Percentiles rank a stretch among this genome's conserved stretches.
Conservation (phyloP, 495 filamentous ascomycete species). For the Penicillium lividum region DNA sequence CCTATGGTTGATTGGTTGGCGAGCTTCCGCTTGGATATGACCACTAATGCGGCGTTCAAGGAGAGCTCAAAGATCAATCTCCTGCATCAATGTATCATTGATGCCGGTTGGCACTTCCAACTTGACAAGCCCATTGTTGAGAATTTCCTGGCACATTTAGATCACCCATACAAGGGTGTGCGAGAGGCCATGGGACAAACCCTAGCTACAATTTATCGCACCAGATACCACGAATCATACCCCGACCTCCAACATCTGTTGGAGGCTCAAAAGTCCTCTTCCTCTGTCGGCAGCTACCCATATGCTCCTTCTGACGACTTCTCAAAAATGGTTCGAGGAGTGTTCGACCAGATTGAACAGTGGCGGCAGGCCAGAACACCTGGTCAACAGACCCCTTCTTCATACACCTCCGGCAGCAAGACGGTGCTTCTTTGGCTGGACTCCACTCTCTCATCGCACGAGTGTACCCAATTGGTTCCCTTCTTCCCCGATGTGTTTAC, state of each 20-base stretch:
- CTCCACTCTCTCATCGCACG: constrained; percentile 82
- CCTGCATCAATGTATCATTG: constrained; percentile 81
- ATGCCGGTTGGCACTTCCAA: constrained; percentile 95
- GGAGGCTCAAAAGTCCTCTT: constrained; percentile 71
- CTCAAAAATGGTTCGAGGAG: constrained; percentile 64
- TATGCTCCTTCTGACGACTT: constrained; percentile 80
- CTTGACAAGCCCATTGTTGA: constrained; percentile 86
- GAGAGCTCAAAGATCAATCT: constrained; percentile 96
- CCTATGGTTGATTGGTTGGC: constrained; percentile 84
- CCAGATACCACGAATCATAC: constrained; percentile 91
- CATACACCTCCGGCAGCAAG: constrained; percentile 95
- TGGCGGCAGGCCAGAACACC: constrained; percentile 85
- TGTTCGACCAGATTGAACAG: constrained; percentile 79
- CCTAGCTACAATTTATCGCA: constrained; percentile 82
- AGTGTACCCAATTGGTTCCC: constrained; percentile 85
- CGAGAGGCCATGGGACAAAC: constrained; percentile 92
- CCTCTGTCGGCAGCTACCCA: constrained; percentile 81
- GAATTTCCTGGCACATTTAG: constrained; percentile 86
- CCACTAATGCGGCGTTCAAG: constrained; percentile 97
- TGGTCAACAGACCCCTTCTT: constrained; percentile 88
- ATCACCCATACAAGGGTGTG: constrained; percentile 97
- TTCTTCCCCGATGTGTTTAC: constrained; percentile 92
- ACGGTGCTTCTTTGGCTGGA: constrained; percentile 96
- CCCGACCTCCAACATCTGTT: constrained; percentile 72
- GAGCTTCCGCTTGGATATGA: constrained; percentile 87